phyloP scores from a whole-genome alignment of 1,139 yeast species.

The Blastobotrys aristatus region DNA sequence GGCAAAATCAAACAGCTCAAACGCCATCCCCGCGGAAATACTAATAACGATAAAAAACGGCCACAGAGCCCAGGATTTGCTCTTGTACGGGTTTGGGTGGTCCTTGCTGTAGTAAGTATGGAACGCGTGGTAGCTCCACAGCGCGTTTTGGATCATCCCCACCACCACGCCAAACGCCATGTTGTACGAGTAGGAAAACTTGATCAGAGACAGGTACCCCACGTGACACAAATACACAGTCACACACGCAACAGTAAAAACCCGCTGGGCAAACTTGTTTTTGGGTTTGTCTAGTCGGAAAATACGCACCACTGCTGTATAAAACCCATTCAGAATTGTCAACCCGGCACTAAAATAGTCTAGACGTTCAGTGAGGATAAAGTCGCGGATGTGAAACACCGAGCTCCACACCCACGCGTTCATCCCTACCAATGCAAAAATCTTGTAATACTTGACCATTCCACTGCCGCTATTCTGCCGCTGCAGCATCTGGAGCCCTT shows the following conservation, averaged over 20 bases:
- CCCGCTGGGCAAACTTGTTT: slow-evolving; percentile 29
- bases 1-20: slow-evolving; percentile 86
- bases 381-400: slow-evolving; percentile 83
- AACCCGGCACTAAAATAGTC: slow-evolving; percentile 94
- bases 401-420: slow-evolving; percentile 85
- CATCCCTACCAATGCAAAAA: slow-evolving; percentile 60
- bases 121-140: slow-evolving; percentile 42
- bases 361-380: slow-evolving; percentile 68
- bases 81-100: not conserved
- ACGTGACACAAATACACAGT: slow-evolving; percentile 59
- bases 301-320: slow-evolving; percentile 56
- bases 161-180: slow-evolving; percentile 83
- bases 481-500: slow-evolving; percentile 47
- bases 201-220: slow-evolving; percentile 52
- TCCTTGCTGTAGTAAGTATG: slow-evolving; percentile 14
- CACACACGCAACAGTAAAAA: slow-evolving; percentile 43
- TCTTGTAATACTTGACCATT: slow-evolving; percentile 38
- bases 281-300: slow-evolving; percentile 48
- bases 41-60: slow-evolving; percentile 50
- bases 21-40: slow-evolving; percentile 68
- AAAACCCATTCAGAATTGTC: slow-evolving; percentile 75
- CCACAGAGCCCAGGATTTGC: slow-evolving; percentile 41
- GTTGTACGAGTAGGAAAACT: slow-evolving; percentile 91
- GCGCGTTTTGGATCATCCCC: slow-evolving; percentile 67
- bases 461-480: slow-evolving; percentile 25